Conservation (phyloP, 306 rosid genomes). For the Prunus armeniaca region DNA sequence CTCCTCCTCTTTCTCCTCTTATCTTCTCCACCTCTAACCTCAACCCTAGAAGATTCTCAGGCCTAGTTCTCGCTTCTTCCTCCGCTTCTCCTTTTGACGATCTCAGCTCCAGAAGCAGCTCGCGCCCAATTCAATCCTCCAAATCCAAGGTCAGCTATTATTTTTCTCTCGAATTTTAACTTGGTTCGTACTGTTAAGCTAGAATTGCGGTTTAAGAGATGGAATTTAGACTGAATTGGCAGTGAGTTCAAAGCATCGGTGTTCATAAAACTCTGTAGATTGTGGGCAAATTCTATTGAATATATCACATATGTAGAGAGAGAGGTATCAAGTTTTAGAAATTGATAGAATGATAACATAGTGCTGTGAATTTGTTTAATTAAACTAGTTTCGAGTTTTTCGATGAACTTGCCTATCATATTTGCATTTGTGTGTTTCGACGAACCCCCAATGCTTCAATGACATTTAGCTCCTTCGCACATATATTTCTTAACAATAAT, state of each 20-base stretch:
- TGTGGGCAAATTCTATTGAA: not conserved
- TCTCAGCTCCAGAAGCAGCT: slow-evolving; percentile 19
- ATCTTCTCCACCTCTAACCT: slow-evolving; percentile 12
- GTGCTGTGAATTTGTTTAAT: too few species aligned
- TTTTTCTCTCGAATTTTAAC: not conserved
- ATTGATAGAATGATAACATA: not conserved
- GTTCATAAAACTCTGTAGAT: not conserved
- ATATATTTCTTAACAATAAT: not conserved
- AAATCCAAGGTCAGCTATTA: slow-evolving; percentile 46
- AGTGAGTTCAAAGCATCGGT: not conserved
- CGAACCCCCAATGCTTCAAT: not conserved
- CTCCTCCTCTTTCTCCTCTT: slow-evolving; percentile 2
- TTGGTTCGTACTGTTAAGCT: not conserved
- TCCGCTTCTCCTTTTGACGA: slow-evolving; percentile 52
- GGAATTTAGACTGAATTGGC: not conserved
- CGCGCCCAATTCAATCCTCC: slow-evolving; percentile 23
- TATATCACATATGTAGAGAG: not conserved
- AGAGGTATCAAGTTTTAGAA: not conserved
- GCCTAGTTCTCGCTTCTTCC: slow-evolving; percentile 50
- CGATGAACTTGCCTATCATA: not conserved
- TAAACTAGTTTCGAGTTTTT: not conserved
- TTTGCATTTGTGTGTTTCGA: not conserved
- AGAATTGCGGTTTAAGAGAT: not conserved
- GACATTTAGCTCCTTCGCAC: not conserved
- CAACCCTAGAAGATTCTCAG: slow-evolving; percentile 26